phyloP scores from a whole-genome alignment of 2,329 filamentous ascomycete genomes.

The Cordyceps cicadae region DNA sequence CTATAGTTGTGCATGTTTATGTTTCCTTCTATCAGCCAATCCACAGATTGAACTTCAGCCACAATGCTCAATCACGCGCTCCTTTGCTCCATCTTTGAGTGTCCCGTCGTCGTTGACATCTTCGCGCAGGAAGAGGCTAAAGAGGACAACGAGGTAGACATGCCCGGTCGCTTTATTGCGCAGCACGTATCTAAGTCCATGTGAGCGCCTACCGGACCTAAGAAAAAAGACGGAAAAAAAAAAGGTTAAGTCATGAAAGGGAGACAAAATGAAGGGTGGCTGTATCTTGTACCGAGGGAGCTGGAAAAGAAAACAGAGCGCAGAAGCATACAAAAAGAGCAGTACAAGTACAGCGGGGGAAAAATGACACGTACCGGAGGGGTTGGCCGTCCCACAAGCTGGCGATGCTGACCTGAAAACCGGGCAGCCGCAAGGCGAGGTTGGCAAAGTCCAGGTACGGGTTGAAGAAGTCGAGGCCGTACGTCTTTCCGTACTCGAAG shows the following conservation, averaged over 20 bases:
- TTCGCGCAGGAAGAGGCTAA: constrained; percentile 66
- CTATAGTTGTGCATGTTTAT: background rate
- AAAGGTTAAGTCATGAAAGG: constrained; percentile 13
- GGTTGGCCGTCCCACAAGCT: constrained; percentile 75
- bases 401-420: constrained; percentile 65
- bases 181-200: constrained; percentile 83
- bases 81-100: constrained; percentile 35
- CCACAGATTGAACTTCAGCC: constrained; percentile 21
- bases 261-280: constrained; percentile 14
- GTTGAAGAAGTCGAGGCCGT: constrained; percentile 70
- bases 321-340: background rate
- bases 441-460: constrained; percentile 79
- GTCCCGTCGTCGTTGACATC: constrained; percentile 52
- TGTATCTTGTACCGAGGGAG: background rate
- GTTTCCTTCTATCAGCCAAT: constrained; percentile 21
- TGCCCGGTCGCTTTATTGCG: constrained; percentile 68
- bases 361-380: constrained; percentile 49
- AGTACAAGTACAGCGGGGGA: constrained; percentile 1
- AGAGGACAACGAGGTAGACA: constrained; percentile 72
- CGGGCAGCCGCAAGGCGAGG: constrained; percentile 62
- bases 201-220: constrained; percentile 52
- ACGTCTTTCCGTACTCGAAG: constrained; percentile 45
- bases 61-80: constrained; percentile 15
- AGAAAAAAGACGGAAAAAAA: constrained; percentile 13
- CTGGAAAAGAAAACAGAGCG: background rate